A percentile compares a stretch with the other conserved stretches of the same genome.
These are phyloP conservation scores for Fraxinus greggii DNA, from an alignment of 305 asterid species.

Conservation along the genomic window DNA sequence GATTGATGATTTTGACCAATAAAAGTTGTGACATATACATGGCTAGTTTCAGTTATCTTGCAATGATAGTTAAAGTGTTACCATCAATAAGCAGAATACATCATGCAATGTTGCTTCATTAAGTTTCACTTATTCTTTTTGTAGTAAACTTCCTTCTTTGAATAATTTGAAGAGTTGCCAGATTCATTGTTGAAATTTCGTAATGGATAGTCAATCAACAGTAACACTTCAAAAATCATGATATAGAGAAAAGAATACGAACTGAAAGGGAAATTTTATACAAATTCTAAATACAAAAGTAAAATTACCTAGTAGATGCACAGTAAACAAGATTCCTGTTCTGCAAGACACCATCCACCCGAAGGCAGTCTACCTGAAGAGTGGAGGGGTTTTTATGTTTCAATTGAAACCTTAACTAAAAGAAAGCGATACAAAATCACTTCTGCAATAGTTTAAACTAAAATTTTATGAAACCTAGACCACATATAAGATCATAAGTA, in stretches of 20 bases:
- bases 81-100: constrained; percentile 1
- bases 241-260: background rate
- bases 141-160: constrained; percentile 2
- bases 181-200: background rate
- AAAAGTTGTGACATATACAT: background rate
- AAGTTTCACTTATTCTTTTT: background rate
- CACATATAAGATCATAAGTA: constrained; percentile 13
- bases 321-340: constrained; percentile 89
- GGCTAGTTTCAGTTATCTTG: background rate
- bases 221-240: constrained; percentile 12
- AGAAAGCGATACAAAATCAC: constrained; percentile 14
- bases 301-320: constrained; percentile 90
- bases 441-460: constrained; percentile 17
- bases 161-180: background rate
- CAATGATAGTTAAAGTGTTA: background rate
- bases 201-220: constrained; percentile 1
- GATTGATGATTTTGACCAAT: background rate
- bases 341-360: constrained; percentile 94
- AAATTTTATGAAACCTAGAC: constrained; percentile 13
- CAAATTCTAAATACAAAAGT: constrained; percentile 13
- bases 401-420: constrained; percentile 9
- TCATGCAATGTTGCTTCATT: constrained; percentile 8
- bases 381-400: constrained; percentile 10
- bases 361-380: constrained; percentile 93
- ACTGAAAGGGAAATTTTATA: background rate